Evolutionary conservation across 2,329 filamentous ascomycete species (phyloP).

Genomic region (Chrysosporium queenslandicum): DNA sequence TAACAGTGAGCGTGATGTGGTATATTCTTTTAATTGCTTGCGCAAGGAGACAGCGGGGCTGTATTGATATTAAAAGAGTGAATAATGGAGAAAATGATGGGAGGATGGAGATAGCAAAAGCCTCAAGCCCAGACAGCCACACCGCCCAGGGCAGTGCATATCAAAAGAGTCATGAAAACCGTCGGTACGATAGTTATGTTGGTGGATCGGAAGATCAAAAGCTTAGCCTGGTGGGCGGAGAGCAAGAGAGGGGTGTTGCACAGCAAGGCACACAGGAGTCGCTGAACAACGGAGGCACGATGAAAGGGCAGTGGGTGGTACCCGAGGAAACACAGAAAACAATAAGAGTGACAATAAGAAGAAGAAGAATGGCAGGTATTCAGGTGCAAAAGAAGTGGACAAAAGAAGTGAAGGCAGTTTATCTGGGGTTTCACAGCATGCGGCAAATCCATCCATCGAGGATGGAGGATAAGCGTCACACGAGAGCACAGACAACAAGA

Average conservation of each 20-base stretch:
- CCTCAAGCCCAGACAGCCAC: slow-evolving; percentile 2
- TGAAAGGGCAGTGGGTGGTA: background rate
- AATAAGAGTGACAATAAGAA: background rate
- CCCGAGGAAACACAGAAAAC: background rate
- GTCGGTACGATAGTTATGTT: background rate
- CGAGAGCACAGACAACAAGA: background rate
- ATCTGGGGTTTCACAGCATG: slow-evolving; percentile 9
- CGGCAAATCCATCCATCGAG: slow-evolving; percentile 8
- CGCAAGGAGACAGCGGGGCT: background rate
- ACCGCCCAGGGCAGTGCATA: slow-evolving; percentile 2
- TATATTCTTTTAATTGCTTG: no score
- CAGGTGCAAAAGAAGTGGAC: background rate
- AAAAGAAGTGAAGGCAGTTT: background rate
- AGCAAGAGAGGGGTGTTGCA: background rate
- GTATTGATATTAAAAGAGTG: background rate
- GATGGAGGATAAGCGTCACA: slow-evolving; percentile 8
- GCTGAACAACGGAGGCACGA: slow-evolving; percentile 9
- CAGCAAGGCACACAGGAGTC: background rate
- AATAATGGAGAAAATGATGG: background rate
- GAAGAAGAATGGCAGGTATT: background rate
- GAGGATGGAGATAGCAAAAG: background rate
- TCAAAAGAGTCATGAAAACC: slow-evolving; percentile 2
- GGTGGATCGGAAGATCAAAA: slow-evolving; percentile 7
- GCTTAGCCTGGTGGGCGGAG: background rate
- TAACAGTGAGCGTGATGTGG: no score